Percentiles rank a stretch among this genome's conserved stretches.
Evolutionary conservation across 1,284 basidiomycete species (phyloP).

Genomic region (Fomitopsis pinicola): DNA sequence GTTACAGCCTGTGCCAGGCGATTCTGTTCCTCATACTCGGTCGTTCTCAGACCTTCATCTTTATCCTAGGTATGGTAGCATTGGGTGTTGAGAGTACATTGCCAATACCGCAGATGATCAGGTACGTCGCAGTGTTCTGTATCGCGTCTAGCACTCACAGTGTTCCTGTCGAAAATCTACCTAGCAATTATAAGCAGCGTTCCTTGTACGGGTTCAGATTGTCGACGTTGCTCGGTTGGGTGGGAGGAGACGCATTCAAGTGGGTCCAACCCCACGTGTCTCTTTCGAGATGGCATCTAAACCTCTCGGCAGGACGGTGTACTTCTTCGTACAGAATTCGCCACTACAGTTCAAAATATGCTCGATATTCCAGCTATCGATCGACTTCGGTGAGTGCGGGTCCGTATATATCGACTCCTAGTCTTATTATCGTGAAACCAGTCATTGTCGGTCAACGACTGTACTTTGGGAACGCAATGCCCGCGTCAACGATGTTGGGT

Average conservation of each 20-base stretch:
- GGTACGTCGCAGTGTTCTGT: conserved; percentile 36
- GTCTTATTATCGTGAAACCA: conserved; percentile 21
- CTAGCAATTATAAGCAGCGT: conserved; percentile 69
- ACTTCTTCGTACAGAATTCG: conserved; percentile 70
- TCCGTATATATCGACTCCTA: not conserved
- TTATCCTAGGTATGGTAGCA: conserved; percentile 72
- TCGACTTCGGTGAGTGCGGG: conserved; percentile 60
- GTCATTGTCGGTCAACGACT: conserved; percentile 71
- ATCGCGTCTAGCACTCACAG: not conserved
- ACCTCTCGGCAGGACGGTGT: conserved; percentile 52
- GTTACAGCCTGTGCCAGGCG: conserved; percentile 56
- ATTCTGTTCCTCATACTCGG: conserved; percentile 75
- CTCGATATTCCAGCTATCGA: conserved; percentile 74
- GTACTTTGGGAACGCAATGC: conserved; percentile 62
- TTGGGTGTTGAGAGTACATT: conserved; percentile 78
- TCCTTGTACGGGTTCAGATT: conserved; percentile 82
- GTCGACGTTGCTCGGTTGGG: conserved; percentile 80
- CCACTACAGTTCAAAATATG: conserved; percentile 79
- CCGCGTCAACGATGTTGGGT: conserved; percentile 44
- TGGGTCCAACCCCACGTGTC: conserved; percentile 30
- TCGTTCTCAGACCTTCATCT: conserved; percentile 59
- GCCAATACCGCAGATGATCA: conserved; percentile 77
- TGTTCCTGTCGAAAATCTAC: not conserved
- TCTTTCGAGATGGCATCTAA: not conserved
- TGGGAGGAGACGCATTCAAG: conserved; percentile 82